Conservation (phyloP, 306 rosid genomes). For the Crotalaria pallida region DNA sequence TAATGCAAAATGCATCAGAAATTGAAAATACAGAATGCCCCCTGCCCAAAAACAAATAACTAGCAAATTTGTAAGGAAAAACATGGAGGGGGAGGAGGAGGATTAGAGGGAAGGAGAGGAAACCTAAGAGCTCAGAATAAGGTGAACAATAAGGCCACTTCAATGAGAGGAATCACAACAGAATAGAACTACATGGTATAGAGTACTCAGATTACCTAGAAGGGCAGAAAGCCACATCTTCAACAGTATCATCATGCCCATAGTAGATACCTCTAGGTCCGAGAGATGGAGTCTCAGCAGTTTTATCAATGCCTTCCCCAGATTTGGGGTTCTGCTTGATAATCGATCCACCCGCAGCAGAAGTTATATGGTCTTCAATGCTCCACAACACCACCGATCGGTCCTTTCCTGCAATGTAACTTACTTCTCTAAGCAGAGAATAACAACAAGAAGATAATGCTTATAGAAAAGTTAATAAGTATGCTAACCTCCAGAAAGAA, state of each 20-base stretch:
- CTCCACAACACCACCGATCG: constrained; percentile 96
- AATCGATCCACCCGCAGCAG: constrained; percentile 75
- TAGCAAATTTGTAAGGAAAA: not conserved
- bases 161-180: not conserved
- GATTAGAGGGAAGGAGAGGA: not conserved
- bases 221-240: constrained; percentile 97
- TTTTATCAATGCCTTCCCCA: constrained; percentile 72
- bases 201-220: constrained; percentile 58
- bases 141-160: constrained; percentile 1
- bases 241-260: constrained; percentile 96
- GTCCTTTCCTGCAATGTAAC: constrained; percentile 73
- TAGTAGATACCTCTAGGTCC: constrained; percentile 90
- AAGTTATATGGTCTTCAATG: constrained; percentile 86
- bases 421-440: constrained; percentile 1
- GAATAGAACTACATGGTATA: not conserved
- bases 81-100: not conserved
- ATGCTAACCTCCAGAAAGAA: constrained; percentile 86
- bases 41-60: not conserved
- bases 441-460: not conserved
- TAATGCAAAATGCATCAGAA: constrained; percentile 7
- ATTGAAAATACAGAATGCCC: not conserved
- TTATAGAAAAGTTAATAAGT: not conserved
- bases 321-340: constrained; percentile 52
- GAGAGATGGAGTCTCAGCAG: constrained; percentile 74
- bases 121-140: not conserved